These are phyloP conservation scores for Corylus avellana DNA, from an alignment of 306 rosid species.

Conservation along the genomic window DNA sequence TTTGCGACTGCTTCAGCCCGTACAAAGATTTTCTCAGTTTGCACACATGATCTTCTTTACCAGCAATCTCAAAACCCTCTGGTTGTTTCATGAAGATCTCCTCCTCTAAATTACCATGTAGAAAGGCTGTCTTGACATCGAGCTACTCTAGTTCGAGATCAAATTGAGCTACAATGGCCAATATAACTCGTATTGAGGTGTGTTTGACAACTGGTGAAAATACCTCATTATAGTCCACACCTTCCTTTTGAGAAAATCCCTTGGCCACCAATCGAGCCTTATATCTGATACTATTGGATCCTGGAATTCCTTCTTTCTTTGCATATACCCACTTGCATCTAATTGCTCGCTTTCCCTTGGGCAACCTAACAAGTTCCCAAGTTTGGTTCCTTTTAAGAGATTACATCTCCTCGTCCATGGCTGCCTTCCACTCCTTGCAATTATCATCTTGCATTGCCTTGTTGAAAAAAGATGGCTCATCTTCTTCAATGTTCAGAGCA, in stretches of 20 bases:
- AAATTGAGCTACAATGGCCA: not conserved
- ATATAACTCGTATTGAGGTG: not conserved
- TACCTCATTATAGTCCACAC: not conserved
- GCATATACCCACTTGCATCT: not conserved
- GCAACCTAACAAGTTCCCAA: not conserved
- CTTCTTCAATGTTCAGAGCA: too few relatives aligned
- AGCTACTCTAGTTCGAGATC: not conserved
- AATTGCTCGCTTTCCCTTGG: not conserved
- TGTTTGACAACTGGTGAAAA: not conserved
- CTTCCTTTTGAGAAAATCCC: not conserved
- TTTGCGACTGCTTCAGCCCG: not conserved
- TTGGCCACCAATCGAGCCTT: not conserved
- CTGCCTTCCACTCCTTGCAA: not conserved
- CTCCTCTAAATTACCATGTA: not conserved
- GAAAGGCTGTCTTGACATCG: not conserved
- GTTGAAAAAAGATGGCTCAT: too few relatives aligned
- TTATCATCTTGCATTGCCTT: too few relatives aligned
- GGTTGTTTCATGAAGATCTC: not conserved
- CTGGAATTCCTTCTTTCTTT: not conserved
- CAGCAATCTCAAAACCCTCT: not conserved
- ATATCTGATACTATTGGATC: not conserved
- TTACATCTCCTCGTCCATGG: not conserved
- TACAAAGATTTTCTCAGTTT: not conserved
- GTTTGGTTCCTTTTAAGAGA: not conserved
- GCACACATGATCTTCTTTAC: not conserved